Percentiles rank a stretch among this genome's conserved stretches.
Conservation (phyloP, 352 stramenopile species). For the Globisporangium paddicum region DNA sequence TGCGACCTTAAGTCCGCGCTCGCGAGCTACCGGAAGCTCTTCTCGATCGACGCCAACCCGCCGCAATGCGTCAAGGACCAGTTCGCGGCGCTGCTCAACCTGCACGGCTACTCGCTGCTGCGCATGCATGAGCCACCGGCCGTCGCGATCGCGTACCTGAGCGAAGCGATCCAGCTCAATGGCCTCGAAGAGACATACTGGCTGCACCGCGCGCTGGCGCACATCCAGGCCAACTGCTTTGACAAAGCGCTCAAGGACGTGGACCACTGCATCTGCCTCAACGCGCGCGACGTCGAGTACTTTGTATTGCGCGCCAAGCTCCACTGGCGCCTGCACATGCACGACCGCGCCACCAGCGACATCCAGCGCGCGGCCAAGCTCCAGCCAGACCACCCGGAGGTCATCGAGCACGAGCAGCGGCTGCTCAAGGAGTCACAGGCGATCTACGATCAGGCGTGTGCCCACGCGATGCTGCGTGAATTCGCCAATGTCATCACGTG, state of each 20-base stretch:
- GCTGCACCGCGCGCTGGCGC: constrained; percentile 67
- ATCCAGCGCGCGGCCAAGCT: constrained; percentile 55
- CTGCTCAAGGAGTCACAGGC: constrained; percentile 62
- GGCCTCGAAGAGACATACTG: constrained; percentile 66
- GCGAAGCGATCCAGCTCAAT: constrained; percentile 72
- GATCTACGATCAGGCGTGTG: constrained; percentile 64
- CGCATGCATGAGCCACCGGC: constrained; percentile 41
- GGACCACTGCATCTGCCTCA: constrained; percentile 78
- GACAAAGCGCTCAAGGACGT: constrained; percentile 75
- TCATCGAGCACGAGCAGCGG: constrained; percentile 62
- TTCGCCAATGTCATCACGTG: constrained; percentile 56
- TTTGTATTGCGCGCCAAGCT: constrained; percentile 80
- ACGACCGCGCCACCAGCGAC: constrained; percentile 66
- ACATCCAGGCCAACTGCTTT: constrained; percentile 53
- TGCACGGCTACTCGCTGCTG: constrained; percentile 71
- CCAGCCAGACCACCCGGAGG: constrained; percentile 59
- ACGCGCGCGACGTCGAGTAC: constrained; percentile 72
- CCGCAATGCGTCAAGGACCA: constrained; percentile 71
- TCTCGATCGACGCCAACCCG: constrained; percentile 48
- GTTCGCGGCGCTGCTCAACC: constrained; percentile 65
- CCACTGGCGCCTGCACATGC: constrained; percentile 72
- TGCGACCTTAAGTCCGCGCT: constrained; percentile 80
- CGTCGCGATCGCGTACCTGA: constrained; percentile 64
- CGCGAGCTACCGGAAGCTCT: constrained; percentile 72
- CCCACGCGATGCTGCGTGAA: constrained; percentile 42